These are phyloP conservation scores for Trichoderma citrinoviride DNA, from an alignment of 2,329 filamentous ascomycete species.

Conservation along the genomic window DNA sequence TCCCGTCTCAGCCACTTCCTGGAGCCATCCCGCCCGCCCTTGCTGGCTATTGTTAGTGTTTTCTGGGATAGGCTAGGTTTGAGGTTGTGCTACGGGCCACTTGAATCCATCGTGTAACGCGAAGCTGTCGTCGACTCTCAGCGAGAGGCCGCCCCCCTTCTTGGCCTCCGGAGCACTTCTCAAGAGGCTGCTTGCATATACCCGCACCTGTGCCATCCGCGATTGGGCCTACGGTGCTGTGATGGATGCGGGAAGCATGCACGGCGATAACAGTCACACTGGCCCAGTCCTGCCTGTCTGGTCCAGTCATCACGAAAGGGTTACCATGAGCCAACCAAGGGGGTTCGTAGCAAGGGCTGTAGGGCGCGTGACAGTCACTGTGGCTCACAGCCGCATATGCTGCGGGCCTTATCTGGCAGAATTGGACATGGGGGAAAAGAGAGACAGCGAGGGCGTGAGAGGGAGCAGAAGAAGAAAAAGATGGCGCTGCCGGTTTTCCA, in stretches of 20 bases:
- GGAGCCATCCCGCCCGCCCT: background rate
- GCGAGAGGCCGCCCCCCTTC: background rate
- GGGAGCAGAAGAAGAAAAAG: background rate
- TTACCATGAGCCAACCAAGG: slow-evolving; percentile 15
- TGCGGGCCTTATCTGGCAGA: slow-evolving; percentile 8
- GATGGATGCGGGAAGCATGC: slow-evolving; percentile 17
- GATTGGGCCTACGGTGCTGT: slow-evolving; percentile 16
- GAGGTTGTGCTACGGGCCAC: slow-evolving; percentile 3
- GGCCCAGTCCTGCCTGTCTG: too few species aligned
- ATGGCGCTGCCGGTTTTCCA: background rate
- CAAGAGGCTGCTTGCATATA: slow-evolving; percentile 14
- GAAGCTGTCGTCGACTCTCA: background rate
- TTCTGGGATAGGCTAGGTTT: slow-evolving; percentile 4
- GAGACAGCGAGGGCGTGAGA: background rate
- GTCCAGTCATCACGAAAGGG: slow-evolving; percentile 11
- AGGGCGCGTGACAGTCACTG: slow-evolving; percentile 6
- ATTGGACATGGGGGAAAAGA: background rate
- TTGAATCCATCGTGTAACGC: slow-evolving; percentile 16
- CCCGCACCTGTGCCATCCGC: slow-evolving; percentile 3
- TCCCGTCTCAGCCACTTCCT: slow-evolving; percentile 1
- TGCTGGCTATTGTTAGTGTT: background rate
- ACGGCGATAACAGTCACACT: slow-evolving; percentile 18
- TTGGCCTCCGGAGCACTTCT: background rate
- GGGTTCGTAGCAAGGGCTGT: background rate
- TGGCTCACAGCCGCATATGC: slow-evolving; percentile 7